Evolutionary conservation across 352 stramenopile genomes (phyloP).

Genomic region (Globisporangium yorkense): DNA sequence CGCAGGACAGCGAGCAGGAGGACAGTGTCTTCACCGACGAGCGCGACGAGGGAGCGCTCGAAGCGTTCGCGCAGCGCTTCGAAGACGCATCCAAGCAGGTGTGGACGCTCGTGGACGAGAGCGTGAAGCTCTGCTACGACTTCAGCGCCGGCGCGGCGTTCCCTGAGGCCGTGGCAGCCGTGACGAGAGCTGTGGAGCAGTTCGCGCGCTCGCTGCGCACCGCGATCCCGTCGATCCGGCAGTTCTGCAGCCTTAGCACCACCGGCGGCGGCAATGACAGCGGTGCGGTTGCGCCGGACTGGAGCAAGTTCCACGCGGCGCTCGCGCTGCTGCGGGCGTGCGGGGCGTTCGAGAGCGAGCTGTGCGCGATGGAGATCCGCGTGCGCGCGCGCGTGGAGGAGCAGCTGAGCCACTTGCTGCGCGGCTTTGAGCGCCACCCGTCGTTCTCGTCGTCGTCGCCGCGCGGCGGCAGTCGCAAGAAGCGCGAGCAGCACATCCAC

Average conservation of each 20-base stretch:
- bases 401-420: conserved; percentile 38
- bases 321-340: conserved; percentile 58
- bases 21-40: conserved; percentile 18
- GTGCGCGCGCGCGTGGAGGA: conserved; percentile 51
- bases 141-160: conserved; percentile 55
- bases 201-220: conserved; percentile 34
- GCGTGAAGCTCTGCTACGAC: conserved; percentile 45
- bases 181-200: conserved; percentile 35
- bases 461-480: conserved; percentile 21
- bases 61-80: conserved; percentile 51
- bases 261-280: conserved; percentile 1
- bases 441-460: conserved; percentile 21
- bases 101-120: conserved; percentile 45
- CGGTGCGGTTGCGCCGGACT: conserved; percentile 27
- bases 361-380: conserved; percentile 39
- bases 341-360: conserved; percentile 40
- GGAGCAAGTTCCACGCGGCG: conserved; percentile 66
- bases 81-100: conserved; percentile 40
- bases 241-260: conserved; percentile 15
- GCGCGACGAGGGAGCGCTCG: conserved; percentile 26
- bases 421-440: conserved; percentile 7
- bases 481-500: conserved; percentile 14
- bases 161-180: conserved; percentile 42
- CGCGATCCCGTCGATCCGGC: conserved; percentile 38
- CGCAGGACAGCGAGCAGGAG: background rate